phyloP scores from a whole-genome alignment of 2,329 filamentous ascomycete species.

The Aureobasidium sp. region DNA sequence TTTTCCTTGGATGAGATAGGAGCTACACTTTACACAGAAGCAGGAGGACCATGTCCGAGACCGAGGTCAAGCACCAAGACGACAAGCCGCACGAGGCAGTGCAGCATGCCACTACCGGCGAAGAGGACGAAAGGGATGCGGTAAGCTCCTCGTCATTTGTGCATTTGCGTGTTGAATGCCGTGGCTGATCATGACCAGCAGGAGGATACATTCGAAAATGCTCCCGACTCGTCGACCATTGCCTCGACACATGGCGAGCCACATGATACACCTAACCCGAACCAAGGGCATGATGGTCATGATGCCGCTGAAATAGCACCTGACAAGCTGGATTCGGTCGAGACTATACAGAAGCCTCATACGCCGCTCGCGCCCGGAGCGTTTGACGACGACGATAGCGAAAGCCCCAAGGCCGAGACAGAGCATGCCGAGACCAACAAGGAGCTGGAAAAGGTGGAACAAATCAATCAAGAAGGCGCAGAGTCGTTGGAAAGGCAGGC shows the following conservation, averaged over 20 bases:
- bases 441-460: conserved; percentile 35
- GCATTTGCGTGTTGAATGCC: neutral
- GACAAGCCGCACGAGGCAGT: neutral
- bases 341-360: neutral
- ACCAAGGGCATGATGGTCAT: conserved; percentile 22
- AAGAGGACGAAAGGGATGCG: conserved; percentile 13
- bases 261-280: conserved; percentile 21
- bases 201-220: conserved; percentile 79
- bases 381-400: conserved; percentile 5
- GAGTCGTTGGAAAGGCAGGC: conserved; percentile 19
- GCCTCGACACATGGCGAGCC: conserved; percentile 20
- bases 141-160: conserved; percentile 16
- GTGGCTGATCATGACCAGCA: neutral
- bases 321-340: conserved; percentile 4
- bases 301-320: conserved; percentile 20
- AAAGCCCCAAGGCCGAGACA: conserved; percentile 25
- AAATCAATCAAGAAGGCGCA: conserved; percentile 35
- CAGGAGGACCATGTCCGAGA: conserved; percentile 5
- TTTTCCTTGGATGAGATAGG: neutral
- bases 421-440: conserved; percentile 24
- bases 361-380: neutral
- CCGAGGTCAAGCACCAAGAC: conserved; percentile 4
- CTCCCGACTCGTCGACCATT: conserved; percentile 49
- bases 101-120: neutral
- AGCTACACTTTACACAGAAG: neutral